phyloP scores from a whole-genome alignment of 1,139 yeast species.

The Candida gigantensis region DNA sequence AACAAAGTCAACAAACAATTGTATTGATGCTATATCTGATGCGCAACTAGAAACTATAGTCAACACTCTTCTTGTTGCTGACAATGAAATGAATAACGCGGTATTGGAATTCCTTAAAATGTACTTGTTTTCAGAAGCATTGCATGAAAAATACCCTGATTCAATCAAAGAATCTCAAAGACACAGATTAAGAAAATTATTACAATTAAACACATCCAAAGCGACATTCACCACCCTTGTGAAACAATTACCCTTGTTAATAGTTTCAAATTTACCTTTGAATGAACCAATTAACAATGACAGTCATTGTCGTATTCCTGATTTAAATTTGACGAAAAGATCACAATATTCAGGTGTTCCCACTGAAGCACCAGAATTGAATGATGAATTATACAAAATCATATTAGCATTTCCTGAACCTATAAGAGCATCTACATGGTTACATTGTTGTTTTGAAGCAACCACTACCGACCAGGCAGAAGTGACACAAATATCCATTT shows the following conservation, averaged over 20 bases:
- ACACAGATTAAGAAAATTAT: constrained; percentile 32
- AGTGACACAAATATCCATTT: constrained; percentile 90
- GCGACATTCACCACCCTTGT: constrained; percentile 50
- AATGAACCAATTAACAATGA: constrained; percentile 26
- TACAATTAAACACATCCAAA: constrained; percentile 30
- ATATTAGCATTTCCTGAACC: constrained; percentile 79
- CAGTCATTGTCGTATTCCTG: constrained; percentile 23
- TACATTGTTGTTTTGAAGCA: constrained; percentile 88
- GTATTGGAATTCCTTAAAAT: constrained; percentile 41
- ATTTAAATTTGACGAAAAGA: constrained; percentile 34
- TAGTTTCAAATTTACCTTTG: constrained; percentile 40
- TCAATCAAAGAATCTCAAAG: constrained; percentile 36
- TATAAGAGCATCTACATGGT: constrained; percentile 90
- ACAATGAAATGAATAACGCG: constrained; percentile 34
- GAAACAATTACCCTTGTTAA: constrained; percentile 61
- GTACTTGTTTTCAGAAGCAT: constrained; percentile 42
- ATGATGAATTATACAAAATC: constrained; percentile 56
- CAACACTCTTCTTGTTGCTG: constrained; percentile 36
- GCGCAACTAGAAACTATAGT: constrained; percentile 34
- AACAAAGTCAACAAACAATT: constrained; percentile 33
- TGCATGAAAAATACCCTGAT: constrained; percentile 31
- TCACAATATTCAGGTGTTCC: constrained; percentile 52
- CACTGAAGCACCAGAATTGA: constrained; percentile 55
- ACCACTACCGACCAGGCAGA: constrained; percentile 55
- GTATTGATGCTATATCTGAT: constrained; percentile 41